These are phyloP conservation scores for Microsporum canis DNA, from an alignment of 2,329 filamentous ascomycete genomes.

Conservation along the genomic window DNA sequence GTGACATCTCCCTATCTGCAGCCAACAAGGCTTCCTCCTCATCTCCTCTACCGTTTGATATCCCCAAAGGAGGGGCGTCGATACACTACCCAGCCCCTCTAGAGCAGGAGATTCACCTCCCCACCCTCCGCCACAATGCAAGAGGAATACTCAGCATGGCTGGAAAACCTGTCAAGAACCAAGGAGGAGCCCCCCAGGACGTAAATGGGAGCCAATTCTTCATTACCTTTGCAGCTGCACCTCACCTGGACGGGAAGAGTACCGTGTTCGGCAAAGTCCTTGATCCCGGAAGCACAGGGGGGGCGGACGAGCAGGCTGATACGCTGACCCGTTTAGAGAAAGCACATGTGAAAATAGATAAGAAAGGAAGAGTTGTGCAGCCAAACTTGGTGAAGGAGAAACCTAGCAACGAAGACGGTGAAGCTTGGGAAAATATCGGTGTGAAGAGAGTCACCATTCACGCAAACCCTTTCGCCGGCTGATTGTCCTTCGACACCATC, in stretches of 20 bases:
- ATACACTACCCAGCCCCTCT: conserved; percentile 43
- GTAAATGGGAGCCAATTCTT: conserved; percentile 54
- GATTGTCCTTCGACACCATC: conserved; percentile 17
- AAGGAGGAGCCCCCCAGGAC: conserved; percentile 24
- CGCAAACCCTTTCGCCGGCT: conserved; percentile 53
- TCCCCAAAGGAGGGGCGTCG: conserved; percentile 47
- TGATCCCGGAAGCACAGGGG: conserved; percentile 33
- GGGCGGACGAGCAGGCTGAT: conserved; percentile 36
- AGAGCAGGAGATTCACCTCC: conserved; percentile 51
- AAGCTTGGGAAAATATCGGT: conserved; percentile 39
- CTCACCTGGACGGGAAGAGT: conserved; percentile 56
- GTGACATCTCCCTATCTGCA: conserved; percentile 38
- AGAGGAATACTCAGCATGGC: conserved; percentile 50
- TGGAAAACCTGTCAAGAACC: conserved; percentile 40
- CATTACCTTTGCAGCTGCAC: conserved; percentile 48
- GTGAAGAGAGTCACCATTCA: conserved; percentile 50
- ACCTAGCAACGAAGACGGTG: conserved; percentile 15
- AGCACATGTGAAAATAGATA: conserved; percentile 50
- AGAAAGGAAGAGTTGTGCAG: conserved; percentile 47
- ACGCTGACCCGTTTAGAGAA: conserved; percentile 43
- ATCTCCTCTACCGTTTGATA: conserved; percentile 33
- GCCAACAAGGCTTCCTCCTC: conserved; percentile 30
- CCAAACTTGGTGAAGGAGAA: conserved; percentile 25
- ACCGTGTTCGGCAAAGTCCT: conserved; percentile 55
- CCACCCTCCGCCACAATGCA: conserved; percentile 46